A percentile compares a stretch with the other conserved stretches of the same genome.
Evolutionary conservation across 306 rosid genomes (phyloP).

Genomic region (Prunus persica): DNA sequence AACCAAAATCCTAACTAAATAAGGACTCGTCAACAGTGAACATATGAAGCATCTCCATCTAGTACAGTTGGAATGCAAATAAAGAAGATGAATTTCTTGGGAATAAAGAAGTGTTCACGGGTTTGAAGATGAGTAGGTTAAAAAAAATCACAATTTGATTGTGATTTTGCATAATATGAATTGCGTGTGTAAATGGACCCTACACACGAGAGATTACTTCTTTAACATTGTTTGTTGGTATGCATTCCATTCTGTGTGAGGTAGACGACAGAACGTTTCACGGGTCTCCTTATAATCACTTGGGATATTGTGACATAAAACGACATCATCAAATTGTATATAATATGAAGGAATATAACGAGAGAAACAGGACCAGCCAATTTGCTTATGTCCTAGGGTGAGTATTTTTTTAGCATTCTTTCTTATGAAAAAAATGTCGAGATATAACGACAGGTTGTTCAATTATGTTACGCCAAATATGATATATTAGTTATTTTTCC

Average conservation of each 20-base stretch:
- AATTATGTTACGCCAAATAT: neutral
- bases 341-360: neutral
- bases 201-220: neutral
- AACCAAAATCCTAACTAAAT: too few species aligned
- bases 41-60: too few species aligned
- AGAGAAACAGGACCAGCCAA: neutral
- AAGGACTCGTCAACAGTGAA: too few species aligned
- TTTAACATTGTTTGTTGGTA: neutral
- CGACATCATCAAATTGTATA: neutral
- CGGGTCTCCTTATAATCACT: conserved; percentile 4
- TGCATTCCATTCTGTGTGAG: neutral
- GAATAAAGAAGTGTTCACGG: neutral
- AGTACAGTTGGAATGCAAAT: neutral
- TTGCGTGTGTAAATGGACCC: neutral
- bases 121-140: neutral
- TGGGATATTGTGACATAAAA: neutral
- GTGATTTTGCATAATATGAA: neutral
- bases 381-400: neutral
- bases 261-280: conserved; percentile 17
- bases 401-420: neutral
- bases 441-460: neutral
- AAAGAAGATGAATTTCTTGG: neutral
- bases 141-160: neutral
- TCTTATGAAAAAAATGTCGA: neutral
- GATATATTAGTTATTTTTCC: too few species aligned